Percentiles rank a stretch among this genome's conserved stretches.
Conservation (phyloP, 2,329 filamentous ascomycete genomes). For the Ustilaginoidea virens region DNA sequence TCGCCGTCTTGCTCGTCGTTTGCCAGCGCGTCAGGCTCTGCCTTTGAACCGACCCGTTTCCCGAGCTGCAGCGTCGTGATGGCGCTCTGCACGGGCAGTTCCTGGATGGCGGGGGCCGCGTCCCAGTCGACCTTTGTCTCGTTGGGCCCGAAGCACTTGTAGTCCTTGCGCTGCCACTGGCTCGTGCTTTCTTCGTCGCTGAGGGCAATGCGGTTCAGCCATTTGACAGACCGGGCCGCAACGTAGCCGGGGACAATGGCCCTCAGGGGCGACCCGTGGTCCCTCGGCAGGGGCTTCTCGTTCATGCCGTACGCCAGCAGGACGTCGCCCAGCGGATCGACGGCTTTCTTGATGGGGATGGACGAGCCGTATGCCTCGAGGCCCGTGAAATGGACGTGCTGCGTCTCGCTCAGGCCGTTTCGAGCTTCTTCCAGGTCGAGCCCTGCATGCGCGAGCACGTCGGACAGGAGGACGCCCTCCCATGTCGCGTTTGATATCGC, state of each 20-base stretch:
- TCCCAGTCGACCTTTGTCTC: conserved; percentile 46
- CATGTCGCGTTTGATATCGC: conserved; percentile 45
- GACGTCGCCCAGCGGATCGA: conserved; percentile 47
- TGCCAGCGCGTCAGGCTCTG: neutral
- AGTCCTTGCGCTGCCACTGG: conserved; percentile 52
- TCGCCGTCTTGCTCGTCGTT: no score
- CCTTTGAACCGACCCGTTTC: conserved; percentile 13
- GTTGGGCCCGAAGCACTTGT: conserved; percentile 54
- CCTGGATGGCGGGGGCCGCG: conserved; percentile 46
- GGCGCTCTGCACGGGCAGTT: conserved; percentile 52
- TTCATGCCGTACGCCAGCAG: conserved; percentile 56
- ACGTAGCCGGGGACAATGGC: conserved; percentile 50
- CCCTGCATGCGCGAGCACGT: conserved; percentile 41
- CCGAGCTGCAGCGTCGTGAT: conserved; percentile 37
- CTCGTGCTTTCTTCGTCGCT: conserved; percentile 50
- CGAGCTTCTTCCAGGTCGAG: conserved; percentile 25
- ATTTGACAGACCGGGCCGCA: conserved; percentile 53
- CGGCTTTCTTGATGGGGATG: conserved; percentile 41
- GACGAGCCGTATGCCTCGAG: conserved; percentile 46
- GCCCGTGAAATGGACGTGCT: conserved; percentile 42
- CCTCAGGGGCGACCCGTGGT: conserved; percentile 51
- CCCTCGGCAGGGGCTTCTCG: conserved; percentile 41
- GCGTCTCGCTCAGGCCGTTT: conserved; percentile 20
- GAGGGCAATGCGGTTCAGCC: conserved; percentile 48
- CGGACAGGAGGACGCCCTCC: conserved; percentile 39